Evolutionary conservation across 768 basidiomycete genomes (phyloP).

Genomic region (Boletus pseudopeckii): DNA sequence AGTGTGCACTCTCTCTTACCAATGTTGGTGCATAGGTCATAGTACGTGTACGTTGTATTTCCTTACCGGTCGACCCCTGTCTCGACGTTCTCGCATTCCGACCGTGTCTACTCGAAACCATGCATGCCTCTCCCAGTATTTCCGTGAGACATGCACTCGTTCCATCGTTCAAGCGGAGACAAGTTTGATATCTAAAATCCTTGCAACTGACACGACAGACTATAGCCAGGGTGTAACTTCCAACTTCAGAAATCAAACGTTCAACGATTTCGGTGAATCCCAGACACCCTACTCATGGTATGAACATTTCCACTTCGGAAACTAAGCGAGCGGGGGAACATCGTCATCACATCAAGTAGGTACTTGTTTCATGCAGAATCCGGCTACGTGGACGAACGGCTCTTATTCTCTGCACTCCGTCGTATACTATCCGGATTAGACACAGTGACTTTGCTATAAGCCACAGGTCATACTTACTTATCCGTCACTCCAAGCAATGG

Average conservation of each 20-base stretch:
- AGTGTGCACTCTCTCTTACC: not conserved
- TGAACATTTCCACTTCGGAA: not conserved
- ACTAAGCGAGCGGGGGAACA: not conserved
- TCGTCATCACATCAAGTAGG: not conserved
- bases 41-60: too few species aligned
- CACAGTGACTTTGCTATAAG: too few species aligned
- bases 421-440: too few species aligned
- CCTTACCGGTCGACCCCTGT: not conserved
- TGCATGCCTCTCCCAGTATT: not conserved
- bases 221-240: not conserved
- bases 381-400: not conserved
- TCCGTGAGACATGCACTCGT: not conserved
- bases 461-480: too few species aligned
- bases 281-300: not conserved
- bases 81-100: too few species aligned
- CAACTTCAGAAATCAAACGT: not conserved
- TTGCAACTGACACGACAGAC: not conserved
- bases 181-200: not conserved
- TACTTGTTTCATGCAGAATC: not conserved
- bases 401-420: not conserved
- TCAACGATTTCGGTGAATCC: not conserved
- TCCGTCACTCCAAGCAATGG: too few species aligned
- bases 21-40: not conserved
- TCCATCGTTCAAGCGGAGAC: not conserved
- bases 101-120: not conserved